Base-by-base conservation (phyloP, 2,329 filamentous ascomycete species). In the Sporothrix pallida region DNA sequence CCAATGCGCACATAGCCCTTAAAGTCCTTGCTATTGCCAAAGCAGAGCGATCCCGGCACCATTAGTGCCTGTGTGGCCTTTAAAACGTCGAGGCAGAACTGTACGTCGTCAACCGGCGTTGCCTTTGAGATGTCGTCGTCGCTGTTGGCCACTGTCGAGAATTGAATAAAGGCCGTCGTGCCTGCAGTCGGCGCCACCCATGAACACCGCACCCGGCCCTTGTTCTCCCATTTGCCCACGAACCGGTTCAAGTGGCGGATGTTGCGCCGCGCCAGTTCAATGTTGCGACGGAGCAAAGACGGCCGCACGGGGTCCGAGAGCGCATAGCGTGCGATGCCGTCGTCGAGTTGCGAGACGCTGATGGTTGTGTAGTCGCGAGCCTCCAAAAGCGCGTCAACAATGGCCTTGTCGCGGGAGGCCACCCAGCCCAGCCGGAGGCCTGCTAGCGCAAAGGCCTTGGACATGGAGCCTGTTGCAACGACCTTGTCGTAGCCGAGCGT, bases 391-490 rank as follows among this genome's bases (percentile, higher is more conserved):
- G 86, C 84, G 70, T 90, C 87, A 71, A 95, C 86, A 73, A 97
- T 85, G 0, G 83, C 82, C 5, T 80, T 79, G 80, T 89, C 88
- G 37, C 89, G 88, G 15, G 90, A 91, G 3, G 92, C 93, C 74
- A 95, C 86, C 94, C 94, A 98, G 46, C 94, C 94, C 1, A 95
- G 82, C 0, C 94, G 90, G 75, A 97, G 90, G 1, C 94, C 94
- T 0, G 94, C 93, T 4, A 97, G 83, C 2, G 92, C 90, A 82
- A 94, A 97, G 0, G 93, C 92, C 82, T 97, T 97, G 37, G 92
- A 95, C 85, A 97, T 89, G 20, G 92, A 95, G 15, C 94, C 91
- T 0, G 93, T 96, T 13, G 89, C 89, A 46, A 97, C 85, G 26
- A 88, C 87, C 73, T 90, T 91, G 2, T 87, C 83, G 81, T 97